Percentiles rank a stretch among this genome's conserved stretches.
These are phyloP conservation scores for Lipomyces starkeyi DNA, from an alignment of 805 yeast species.

Conservation along the genomic window DNA sequence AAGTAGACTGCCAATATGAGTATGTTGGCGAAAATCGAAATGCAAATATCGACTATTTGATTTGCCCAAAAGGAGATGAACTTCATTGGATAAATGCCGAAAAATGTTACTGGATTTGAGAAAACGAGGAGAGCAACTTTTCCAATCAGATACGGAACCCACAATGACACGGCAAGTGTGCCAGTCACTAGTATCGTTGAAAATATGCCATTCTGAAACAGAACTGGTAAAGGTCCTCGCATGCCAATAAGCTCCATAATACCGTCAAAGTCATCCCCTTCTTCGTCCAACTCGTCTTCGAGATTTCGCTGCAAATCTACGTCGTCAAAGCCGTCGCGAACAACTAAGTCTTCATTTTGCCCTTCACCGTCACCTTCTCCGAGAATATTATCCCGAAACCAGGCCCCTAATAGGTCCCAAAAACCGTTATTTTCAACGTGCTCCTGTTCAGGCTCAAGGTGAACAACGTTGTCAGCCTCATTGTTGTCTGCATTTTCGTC, in stretches of 20 bases:
- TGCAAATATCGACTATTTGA: conserved; percentile 25
- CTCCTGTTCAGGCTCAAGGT: background rate
- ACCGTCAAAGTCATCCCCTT: conserved; percentile 43
- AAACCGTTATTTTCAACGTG: conserved; percentile 17
- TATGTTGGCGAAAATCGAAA: background rate
- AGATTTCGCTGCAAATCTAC: conserved; percentile 23
- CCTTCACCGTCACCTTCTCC: conserved; percentile 19
- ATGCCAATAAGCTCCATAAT: conserved; percentile 43
- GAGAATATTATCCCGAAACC: conserved; percentile 26
- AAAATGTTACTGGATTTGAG: conserved; percentile 29
- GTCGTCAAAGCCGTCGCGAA: conserved; percentile 11
- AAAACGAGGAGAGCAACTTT: conserved; percentile 26
- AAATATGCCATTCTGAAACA: conserved; percentile 39
- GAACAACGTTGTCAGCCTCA: background rate
- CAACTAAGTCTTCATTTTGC: conserved; percentile 9
- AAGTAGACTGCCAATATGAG: background rate
- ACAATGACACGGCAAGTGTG: conserved; percentile 32
- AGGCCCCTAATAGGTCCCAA: conserved; percentile 24
- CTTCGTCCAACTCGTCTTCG: conserved; percentile 37
- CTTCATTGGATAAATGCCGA: conserved; percentile 19
- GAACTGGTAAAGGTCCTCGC: conserved; percentile 38
- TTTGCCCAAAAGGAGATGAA: conserved; percentile 26
- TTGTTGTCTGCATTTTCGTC: conserved; percentile 10
- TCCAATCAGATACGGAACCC: conserved; percentile 42
- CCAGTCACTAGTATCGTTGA: conserved; percentile 34